Percentiles rank a stretch among this genome's conserved stretches.
Evolutionary conservation across 2,329 filamentous ascomycete genomes (phyloP).

Genomic region (Arthrocladium fulminans): DNA sequence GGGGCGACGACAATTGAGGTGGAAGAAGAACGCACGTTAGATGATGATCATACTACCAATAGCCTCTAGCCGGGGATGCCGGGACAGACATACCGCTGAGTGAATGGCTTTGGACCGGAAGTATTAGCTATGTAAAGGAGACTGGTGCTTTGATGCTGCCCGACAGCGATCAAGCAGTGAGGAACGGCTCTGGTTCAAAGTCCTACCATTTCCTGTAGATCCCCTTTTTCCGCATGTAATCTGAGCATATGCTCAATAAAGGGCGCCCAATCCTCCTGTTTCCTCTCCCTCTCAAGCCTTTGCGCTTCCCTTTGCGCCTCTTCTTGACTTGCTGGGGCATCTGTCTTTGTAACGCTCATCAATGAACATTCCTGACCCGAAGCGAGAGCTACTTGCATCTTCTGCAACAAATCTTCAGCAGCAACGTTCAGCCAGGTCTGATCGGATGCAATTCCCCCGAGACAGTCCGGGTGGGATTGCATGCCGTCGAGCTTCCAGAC

Average conservation of each 20-base stretch:
- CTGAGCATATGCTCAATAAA: conserved; percentile 19
- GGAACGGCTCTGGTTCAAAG: background rate
- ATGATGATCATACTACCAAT: too few species aligned
- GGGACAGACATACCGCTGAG: too few species aligned
- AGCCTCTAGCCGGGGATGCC: too few species aligned
- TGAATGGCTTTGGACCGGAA: background rate
- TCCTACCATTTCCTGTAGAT: conserved; percentile 5
- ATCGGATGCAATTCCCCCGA: conserved; percentile 38
- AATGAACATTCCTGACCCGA: background rate
- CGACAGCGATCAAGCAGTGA: background rate
- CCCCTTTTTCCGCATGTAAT: conserved; percentile 21
- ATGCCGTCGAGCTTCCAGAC: conserved; percentile 89
- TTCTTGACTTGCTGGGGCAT: background rate
- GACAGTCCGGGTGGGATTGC: conserved; percentile 56
- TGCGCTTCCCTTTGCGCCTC: conserved; percentile 10
- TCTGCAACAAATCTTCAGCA: background rate
- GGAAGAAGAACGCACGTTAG: background rate
- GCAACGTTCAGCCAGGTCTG: conserved; percentile 6
- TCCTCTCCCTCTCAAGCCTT: conserved; percentile 14
- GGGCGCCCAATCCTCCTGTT: conserved; percentile 21
- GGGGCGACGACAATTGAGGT: background rate
- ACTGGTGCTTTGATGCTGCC: too few species aligned
- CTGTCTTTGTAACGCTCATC: conserved; percentile 5
- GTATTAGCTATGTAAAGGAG: too few species aligned
- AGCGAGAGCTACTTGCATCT: conserved; percentile 1